phyloP scores from a whole-genome alignment of 768 basidiomycete species.

The Leccinum fibrillosum region DNA sequence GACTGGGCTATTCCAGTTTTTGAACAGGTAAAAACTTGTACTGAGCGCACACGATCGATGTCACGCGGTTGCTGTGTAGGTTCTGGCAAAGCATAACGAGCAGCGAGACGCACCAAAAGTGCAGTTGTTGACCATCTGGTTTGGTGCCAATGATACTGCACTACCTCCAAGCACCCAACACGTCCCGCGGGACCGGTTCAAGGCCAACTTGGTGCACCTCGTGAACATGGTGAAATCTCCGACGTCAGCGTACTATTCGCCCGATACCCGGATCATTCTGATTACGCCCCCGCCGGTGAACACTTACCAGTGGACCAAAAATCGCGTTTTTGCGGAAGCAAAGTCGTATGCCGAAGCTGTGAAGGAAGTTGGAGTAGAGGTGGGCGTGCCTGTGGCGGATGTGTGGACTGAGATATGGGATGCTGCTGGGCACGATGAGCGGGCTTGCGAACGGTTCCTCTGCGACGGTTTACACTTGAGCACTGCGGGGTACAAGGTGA shows the following conservation, averaged over 20 bases:
- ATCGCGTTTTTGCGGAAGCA: slow-evolving; percentile 61
- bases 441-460: slow-evolving; percentile 49
- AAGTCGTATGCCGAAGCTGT: slow-evolving; percentile 71
- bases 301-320: slow-evolving; percentile 45
- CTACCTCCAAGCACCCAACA: slow-evolving; percentile 68
- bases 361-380: slow-evolving; percentile 51
- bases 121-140: slow-evolving; percentile 82
- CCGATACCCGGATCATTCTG: slow-evolving; percentile 70
- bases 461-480: slow-evolving; percentile 82
- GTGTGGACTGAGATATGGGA: slow-evolving; percentile 72
- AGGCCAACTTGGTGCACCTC: slow-evolving; percentile 59
- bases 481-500: slow-evolving; percentile 65
- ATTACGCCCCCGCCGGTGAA: slow-evolving; percentile 86
- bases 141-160: slow-evolving; percentile 86
- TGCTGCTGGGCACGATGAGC: slow-evolving; percentile 58
- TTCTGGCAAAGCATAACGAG: slow-evolving; percentile 52
- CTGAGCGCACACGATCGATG: neutral
- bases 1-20: slow-evolving; percentile 82
- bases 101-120: slow-evolving; percentile 53
- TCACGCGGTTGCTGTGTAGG: slow-evolving; percentile 35
- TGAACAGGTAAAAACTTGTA: slow-evolving; percentile 50
- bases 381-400: slow-evolving; percentile 65
- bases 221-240: slow-evolving; percentile 61
- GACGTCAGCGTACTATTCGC: slow-evolving; percentile 64
- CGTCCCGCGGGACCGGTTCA: slow-evolving; percentile 67